Base-by-base conservation (phyloP, 2,329 filamentous ascomycete species). In the Exserohilum rostratum region DNA sequence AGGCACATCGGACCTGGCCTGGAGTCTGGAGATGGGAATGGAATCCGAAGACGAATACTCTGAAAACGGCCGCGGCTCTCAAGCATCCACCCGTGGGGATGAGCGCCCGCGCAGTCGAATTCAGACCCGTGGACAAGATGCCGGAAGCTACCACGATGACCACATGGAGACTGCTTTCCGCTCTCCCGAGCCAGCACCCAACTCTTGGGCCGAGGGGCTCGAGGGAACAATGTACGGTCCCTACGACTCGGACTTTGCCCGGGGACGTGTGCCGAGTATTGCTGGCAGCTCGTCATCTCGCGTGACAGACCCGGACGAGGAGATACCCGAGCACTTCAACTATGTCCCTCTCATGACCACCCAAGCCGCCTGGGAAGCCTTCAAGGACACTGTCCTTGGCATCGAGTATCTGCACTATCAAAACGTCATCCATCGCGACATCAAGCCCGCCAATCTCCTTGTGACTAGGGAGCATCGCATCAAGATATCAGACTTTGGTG, bases 401-500 rank as follows among this genome's bases (percentile, higher is more conserved):
- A 79, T 99, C 17, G 93, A 99, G 72, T 99, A 98, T 72, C 82
- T 99, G 7, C 80, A 82, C 64, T 81, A 78, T 55, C 80, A 82
- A 59, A 77, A 78, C n/a, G 79, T 82, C 60, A 77, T 81, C 12
- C 79, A 82, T 57, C 77, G 79, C 38, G 79, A 82, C 60, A 81
- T 82, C 70, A 82, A 82, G 61, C 80, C 80, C 15, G 93, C 93
- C 33, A 98, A 98, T 72, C 82, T 99, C 6, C 82, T 99, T 6
- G 92, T 93, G 80, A 96, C 91, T 46, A 87, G 81, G 65, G 89
- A 92, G 60, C 87, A 93, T 65, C 87, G 89, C 12, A 91, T 97
- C 69, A 99, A 99, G 80, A 99, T 99, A 57, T 98, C 95, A 5
- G 95, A 99, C 71, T 99, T 99, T 78, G 95, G 95, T 29, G 95